phyloP scores from a whole-genome alignment of 768 basidiomycete genomes.

The Hygrophoropsis aurantiaca region DNA sequence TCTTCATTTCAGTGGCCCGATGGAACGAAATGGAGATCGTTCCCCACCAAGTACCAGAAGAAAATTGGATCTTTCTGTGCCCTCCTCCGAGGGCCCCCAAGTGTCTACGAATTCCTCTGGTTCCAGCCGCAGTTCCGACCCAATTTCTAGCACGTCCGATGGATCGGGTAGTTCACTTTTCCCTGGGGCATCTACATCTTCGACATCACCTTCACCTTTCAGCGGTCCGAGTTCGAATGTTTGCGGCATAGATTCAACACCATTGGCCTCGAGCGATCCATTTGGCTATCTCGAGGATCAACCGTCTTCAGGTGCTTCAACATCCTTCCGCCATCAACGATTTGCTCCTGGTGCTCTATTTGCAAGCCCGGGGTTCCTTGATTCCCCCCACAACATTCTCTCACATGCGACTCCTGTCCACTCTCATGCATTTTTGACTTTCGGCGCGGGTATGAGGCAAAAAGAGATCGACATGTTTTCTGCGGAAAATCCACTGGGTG shows the following conservation, averaged over 20 bases:
- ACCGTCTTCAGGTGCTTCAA: slow-evolving; percentile 21
- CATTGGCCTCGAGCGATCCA: slow-evolving; percentile 42
- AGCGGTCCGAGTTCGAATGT: background rate
- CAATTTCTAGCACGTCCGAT: background rate
- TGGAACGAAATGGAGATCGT: slow-evolving; percentile 13
- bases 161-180: background rate
- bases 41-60: slow-evolving; percentile 16
- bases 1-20: slow-evolving; percentile 31
- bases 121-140: background rate
- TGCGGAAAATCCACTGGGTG: slow-evolving; percentile 65
- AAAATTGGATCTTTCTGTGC: slow-evolving; percentile 10
- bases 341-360: slow-evolving; percentile 33
- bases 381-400: slow-evolving; percentile 39
- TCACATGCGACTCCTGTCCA: slow-evolving; percentile 60
- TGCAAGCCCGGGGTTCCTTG: slow-evolving; percentile 30
- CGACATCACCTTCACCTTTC: slow-evolving; percentile 6
- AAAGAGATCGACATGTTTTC: slow-evolving; percentile 82
- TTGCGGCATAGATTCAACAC: background rate
- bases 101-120: background rate
- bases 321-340: slow-evolving; percentile 18
- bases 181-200: background rate
- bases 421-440: slow-evolving; percentile 77
- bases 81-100: background rate
- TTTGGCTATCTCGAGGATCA: slow-evolving; percentile 57
- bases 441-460: slow-evolving; percentile 83